phyloP scores from a whole-genome alignment of 202 grass and related monocot species.

The Musa balbisiana region DNA sequence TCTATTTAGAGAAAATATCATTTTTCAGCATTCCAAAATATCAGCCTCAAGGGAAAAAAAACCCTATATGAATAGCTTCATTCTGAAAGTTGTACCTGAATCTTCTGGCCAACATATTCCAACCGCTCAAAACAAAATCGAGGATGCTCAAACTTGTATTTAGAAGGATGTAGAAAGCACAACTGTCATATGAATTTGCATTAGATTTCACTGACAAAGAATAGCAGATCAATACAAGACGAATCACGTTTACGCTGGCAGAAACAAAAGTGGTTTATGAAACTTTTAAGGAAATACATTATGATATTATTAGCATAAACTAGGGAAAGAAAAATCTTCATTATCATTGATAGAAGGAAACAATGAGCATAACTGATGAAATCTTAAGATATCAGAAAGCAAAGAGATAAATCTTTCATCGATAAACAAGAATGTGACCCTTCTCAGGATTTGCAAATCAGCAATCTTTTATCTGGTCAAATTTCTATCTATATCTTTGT shows the following conservation, averaged over 20 bases:
- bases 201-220: not conserved
- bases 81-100: slow-evolving; percentile 56
- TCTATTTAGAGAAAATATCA: too few species aligned
- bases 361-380: not conserved
- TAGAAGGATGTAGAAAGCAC: slow-evolving; percentile 84
- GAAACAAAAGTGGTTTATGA: too few species aligned
- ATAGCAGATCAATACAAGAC: not conserved
- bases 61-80: not conserved
- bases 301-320: not conserved
- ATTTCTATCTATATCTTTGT: too few species aligned
- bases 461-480: not conserved
- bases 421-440: not conserved
- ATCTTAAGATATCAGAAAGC: not conserved
- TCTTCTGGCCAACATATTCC: slow-evolving; percentile 94
- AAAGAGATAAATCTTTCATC: not conserved
- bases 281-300: too few species aligned
- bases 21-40: too few species aligned
- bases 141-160: slow-evolving; percentile 96
- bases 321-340: not conserved
- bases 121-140: slow-evolving; percentile 95
- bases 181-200: slow-evolving; percentile 36
- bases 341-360: not conserved
- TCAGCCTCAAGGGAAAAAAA: not conserved
- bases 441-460: not conserved
- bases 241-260: not conserved